A percentile compares a stretch with the other conserved stretches of the same genome.
Evolutionary conservation across 2,329 filamentous ascomycete species (phyloP).

Genomic region (Furcasterigmium furcatum): DNA sequence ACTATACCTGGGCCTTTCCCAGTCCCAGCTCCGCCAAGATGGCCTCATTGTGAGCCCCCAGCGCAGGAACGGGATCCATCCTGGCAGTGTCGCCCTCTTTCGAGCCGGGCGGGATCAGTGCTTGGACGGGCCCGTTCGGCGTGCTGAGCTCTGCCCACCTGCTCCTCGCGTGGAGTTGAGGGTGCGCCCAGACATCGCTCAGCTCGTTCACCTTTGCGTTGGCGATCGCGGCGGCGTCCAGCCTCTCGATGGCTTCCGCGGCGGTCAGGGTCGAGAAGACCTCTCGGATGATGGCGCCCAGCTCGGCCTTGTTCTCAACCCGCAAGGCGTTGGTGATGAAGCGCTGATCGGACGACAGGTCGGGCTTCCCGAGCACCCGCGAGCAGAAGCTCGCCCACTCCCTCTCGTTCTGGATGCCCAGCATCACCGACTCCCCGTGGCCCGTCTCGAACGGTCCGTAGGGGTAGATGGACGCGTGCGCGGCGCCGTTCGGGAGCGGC

Average conservation of each 20-base stretch:
- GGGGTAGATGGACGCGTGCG: conserved; percentile 53
- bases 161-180: conserved; percentile 44
- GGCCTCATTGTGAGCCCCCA: too few species aligned
- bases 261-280: conserved; percentile 34
- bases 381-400: conserved; percentile 49
- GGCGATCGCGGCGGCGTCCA: conserved; percentile 48
- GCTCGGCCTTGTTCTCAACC: conserved; percentile 39
- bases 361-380: conserved; percentile 37
- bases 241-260: conserved; percentile 32
- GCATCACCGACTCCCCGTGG: conserved; percentile 45
- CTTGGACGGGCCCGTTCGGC: conserved; percentile 39
- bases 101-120: too few species aligned
- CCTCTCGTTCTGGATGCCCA: conserved; percentile 55
- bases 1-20: too few species aligned
- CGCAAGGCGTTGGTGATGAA: conserved; percentile 45
- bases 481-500: conserved; percentile 43
- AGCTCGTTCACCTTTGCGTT: conserved; percentile 55
- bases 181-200: conserved; percentile 51
- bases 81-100: too few species aligned
- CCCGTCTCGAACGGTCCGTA: conserved; percentile 52
- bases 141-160: conserved; percentile 50
- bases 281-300: conserved; percentile 40
- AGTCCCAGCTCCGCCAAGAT: too few species aligned
- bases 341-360: conserved; percentile 38
- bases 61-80: too few species aligned